Evolutionary conservation across 805 yeast species (phyloP).

Genomic region (Cyberlindnera bimundalis): DNA sequence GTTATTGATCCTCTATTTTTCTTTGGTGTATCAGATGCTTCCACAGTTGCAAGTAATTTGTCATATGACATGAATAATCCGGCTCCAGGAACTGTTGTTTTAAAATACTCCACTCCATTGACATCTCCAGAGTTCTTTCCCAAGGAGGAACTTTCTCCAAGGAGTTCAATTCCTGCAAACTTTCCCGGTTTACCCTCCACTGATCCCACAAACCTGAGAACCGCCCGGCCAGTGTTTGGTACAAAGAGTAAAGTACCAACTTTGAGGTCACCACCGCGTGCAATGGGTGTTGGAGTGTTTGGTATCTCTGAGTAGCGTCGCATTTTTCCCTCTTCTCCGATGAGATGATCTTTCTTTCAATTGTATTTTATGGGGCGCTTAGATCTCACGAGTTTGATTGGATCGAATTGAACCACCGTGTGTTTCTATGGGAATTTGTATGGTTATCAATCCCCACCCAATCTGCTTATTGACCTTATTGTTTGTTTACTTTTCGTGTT

Average conservation of each 20-base stretch:
- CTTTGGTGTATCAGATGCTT: constrained; percentile 18
- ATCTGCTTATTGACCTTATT: too few relatives aligned
- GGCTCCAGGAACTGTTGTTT: constrained; percentile 56
- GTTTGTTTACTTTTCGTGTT: background rate
- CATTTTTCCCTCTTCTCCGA: constrained; percentile 16
- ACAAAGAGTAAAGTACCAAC: constrained; percentile 33
- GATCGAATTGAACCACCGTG: too few relatives aligned
- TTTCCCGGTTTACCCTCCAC: constrained; percentile 70
- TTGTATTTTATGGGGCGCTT: too few relatives aligned
- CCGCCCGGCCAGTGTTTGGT: constrained; percentile 71
- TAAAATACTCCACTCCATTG: constrained; percentile 67
- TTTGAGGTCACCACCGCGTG: constrained; percentile 12
- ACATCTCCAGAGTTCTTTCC: constrained; percentile 90
- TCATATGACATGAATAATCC: constrained; percentile 73
- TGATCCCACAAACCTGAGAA: constrained; percentile 65
- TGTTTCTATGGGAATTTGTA: too few relatives aligned
- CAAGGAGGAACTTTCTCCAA: constrained; percentile 55
- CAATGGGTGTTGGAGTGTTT: constrained; percentile 25
- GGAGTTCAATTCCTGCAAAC: constrained; percentile 84
- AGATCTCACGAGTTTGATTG: too few relatives aligned
- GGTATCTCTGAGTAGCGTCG: constrained; percentile 26
- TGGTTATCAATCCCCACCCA: too few relatives aligned
- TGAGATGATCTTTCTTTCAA: too few relatives aligned
- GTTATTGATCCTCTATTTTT: constrained; percentile 6
- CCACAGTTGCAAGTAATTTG: constrained; percentile 28